These are phyloP conservation scores for Coelastrella sp. DNA, from an alignment of 139 green algal species.

Conservation along the genomic window DNA sequence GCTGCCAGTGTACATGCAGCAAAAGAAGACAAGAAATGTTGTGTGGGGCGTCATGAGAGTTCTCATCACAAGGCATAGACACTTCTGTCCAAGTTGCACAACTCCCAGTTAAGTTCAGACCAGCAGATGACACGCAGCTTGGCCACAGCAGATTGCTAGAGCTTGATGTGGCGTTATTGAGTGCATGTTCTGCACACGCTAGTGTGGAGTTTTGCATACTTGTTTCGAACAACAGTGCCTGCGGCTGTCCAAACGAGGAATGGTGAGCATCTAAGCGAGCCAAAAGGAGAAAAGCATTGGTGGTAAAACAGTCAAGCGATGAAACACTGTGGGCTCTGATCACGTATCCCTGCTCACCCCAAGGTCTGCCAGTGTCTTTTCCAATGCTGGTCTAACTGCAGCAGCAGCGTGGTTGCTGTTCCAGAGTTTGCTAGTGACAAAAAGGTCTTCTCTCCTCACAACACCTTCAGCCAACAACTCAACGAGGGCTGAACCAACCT, in stretches of 20 bases:
- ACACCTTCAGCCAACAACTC: slow-evolving; percentile 57
- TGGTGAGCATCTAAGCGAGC: neutral
- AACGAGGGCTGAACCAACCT: slow-evolving; percentile 67
- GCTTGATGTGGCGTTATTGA: too few relatives aligned
- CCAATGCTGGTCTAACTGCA: slow-evolving; percentile 53
- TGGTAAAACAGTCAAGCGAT: neutral
- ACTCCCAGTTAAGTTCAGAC: neutral
- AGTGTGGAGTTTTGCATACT: too few relatives aligned
- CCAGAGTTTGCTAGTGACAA: slow-evolving; percentile 83
- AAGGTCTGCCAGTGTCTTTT: slow-evolving; percentile 78
- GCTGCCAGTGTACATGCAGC: neutral
- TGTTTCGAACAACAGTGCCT: too few relatives aligned
- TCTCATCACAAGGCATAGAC: neutral
- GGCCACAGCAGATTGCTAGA: too few relatives aligned
- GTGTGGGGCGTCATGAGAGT: neutral
- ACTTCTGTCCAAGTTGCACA: neutral
- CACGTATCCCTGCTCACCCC: slow-evolving; percentile 38
- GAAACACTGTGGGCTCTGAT: too few relatives aligned
- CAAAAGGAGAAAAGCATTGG: neutral
- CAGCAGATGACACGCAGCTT: too few relatives aligned
- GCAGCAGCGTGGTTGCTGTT: slow-evolving; percentile 64
- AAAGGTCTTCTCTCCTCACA: slow-evolving; percentile 70
- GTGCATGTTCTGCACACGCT: too few relatives aligned
- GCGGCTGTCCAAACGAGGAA: too few relatives aligned
- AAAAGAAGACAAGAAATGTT: neutral